These are phyloP conservation scores for Carpinus viminea DNA, from an alignment of 306 rosid genomes.

Conservation along the genomic window DNA sequence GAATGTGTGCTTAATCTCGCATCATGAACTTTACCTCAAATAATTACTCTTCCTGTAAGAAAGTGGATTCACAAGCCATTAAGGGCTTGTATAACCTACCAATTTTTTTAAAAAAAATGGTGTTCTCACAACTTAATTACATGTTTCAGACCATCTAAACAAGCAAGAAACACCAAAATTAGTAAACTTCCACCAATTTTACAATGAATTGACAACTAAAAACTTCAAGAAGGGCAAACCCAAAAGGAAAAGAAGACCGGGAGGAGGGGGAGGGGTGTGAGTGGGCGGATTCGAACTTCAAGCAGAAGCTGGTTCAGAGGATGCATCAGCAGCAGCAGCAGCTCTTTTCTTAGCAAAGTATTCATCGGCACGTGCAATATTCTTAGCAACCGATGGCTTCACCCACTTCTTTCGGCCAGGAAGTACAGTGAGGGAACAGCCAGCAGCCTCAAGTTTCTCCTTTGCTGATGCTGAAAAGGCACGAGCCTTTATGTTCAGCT, in stretches of 20 bases:
- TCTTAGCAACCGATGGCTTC: conserved; percentile 89
- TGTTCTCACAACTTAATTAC: too few relatives aligned
- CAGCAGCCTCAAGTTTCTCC: conserved; percentile 84
- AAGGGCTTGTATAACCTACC: too few relatives aligned
- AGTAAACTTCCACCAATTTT: not conserved
- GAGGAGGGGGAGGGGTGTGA: not conserved
- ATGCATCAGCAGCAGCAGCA: conserved; percentile 33
- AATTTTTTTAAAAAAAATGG: too few relatives aligned
- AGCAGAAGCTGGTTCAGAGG: conserved; percentile 45
- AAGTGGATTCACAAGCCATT: too few relatives aligned
- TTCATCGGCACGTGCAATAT: conserved; percentile 92
- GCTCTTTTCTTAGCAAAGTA: conserved; percentile 91
- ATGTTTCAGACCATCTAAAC: not conserved
- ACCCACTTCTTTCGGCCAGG: conserved; percentile 99
- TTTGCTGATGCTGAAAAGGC: conserved; percentile 83
- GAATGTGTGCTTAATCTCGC: too few relatives aligned
- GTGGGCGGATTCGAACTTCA: conserved; percentile 27
- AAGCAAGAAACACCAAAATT: not conserved
- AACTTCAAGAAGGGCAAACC: not conserved
- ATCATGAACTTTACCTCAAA: too few relatives aligned
- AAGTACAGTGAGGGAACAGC: conserved; percentile 76
- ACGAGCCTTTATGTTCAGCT: conserved; percentile 77
- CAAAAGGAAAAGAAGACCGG: conserved; percentile 7
- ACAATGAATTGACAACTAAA: not conserved
- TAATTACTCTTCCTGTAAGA: too few relatives aligned